phyloP scores from a whole-genome alignment of 768 basidiomycete species.

The Neoboletus magnificus region DNA sequence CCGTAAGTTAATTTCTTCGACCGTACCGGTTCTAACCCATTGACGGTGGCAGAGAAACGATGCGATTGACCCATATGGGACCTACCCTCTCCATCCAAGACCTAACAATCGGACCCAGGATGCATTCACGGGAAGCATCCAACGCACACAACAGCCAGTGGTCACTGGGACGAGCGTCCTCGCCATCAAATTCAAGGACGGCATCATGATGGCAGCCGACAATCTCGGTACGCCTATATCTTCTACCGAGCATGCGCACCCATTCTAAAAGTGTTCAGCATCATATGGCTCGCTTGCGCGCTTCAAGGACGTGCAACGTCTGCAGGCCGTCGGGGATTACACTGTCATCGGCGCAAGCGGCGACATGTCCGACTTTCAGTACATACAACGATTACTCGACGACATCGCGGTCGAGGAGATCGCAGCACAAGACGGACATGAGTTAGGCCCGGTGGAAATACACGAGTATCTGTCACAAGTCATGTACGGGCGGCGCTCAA shows the following conservation, averaged over 20 bases:
- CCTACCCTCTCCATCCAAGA: slow-evolving; percentile 69
- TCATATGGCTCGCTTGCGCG: slow-evolving; percentile 97
- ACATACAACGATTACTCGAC: slow-evolving; percentile 79
- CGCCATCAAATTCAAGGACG: slow-evolving; percentile 92
- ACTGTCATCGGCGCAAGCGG: slow-evolving; percentile 91
- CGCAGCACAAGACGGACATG: slow-evolving; percentile 77
- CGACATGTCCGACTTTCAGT: slow-evolving; percentile 98
- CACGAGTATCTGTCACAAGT: slow-evolving; percentile 89
- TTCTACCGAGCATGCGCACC: background rate
- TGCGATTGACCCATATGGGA: slow-evolving; percentile 68
- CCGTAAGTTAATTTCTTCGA: slow-evolving; percentile 42
- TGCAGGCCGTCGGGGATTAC: slow-evolving; percentile 77
- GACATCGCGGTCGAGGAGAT: slow-evolving; percentile 76
- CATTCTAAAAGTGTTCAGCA: slow-evolving; percentile 42
- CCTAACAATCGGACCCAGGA: slow-evolving; percentile 49
- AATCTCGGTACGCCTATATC: slow-evolving; percentile 68
- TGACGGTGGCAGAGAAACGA: slow-evolving; percentile 60
- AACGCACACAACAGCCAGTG: slow-evolving; percentile 89
- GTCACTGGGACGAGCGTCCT: slow-evolving; percentile 97
- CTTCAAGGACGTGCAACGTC: slow-evolving; percentile 90
- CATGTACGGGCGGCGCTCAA: slow-evolving; percentile 85
- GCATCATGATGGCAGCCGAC: slow-evolving; percentile 98
- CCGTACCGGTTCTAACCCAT: background rate
- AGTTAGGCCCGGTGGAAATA: slow-evolving; percentile 82
- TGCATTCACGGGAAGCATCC: slow-evolving; percentile 60